Evolutionary conservation across 1,139 yeast genomes (phyloP).

Genomic region (Casaregolazyma lundiana): DNA sequence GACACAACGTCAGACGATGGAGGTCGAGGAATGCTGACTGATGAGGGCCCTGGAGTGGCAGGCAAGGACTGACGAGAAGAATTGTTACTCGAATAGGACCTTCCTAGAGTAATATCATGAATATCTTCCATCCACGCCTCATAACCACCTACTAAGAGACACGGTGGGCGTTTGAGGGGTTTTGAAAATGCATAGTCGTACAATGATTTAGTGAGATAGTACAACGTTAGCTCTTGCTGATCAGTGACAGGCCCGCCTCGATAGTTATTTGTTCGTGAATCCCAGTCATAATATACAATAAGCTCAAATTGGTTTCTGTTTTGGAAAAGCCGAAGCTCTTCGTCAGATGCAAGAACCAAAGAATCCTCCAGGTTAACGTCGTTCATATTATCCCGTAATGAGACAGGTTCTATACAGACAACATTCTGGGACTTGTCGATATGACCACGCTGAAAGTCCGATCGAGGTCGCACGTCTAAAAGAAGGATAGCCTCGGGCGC

Average conservation of each 20-base stretch:
- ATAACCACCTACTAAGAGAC: slow-evolving; percentile 54
- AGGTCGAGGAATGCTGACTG: slow-evolving; percentile 16
- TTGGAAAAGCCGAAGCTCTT: slow-evolving; percentile 49
- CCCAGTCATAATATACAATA: slow-evolving; percentile 56
- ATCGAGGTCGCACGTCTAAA: slow-evolving; percentile 62
- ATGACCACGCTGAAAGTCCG: slow-evolving; percentile 56
- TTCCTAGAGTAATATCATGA: slow-evolving; percentile 20
- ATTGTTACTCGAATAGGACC: neutral
- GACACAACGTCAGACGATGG: slow-evolving; percentile 23
- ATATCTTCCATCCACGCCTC: slow-evolving; percentile 41
- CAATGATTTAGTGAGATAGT: slow-evolving; percentile 26
- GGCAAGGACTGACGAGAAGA: slow-evolving; percentile 6
- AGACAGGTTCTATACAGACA: slow-evolving; percentile 69
- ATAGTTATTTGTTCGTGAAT: slow-evolving; percentile 20
- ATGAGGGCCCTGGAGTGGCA: neutral
- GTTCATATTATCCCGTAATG: slow-evolving; percentile 42
- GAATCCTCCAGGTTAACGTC: slow-evolving; percentile 60
- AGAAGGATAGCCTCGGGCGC: slow-evolving; percentile 39
- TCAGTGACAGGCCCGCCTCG: slow-evolving; percentile 21
- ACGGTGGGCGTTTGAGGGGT: slow-evolving; percentile 50
- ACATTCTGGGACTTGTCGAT: slow-evolving; percentile 47
- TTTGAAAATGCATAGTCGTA: slow-evolving; percentile 37
- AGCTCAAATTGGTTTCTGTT: slow-evolving; percentile 52
- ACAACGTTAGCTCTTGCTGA: slow-evolving; percentile 19
- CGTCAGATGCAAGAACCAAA: slow-evolving; percentile 50